Evolutionary conservation across 164 flowering plant species (phyloP).

Genomic region (Vitis vinifera): DNA sequence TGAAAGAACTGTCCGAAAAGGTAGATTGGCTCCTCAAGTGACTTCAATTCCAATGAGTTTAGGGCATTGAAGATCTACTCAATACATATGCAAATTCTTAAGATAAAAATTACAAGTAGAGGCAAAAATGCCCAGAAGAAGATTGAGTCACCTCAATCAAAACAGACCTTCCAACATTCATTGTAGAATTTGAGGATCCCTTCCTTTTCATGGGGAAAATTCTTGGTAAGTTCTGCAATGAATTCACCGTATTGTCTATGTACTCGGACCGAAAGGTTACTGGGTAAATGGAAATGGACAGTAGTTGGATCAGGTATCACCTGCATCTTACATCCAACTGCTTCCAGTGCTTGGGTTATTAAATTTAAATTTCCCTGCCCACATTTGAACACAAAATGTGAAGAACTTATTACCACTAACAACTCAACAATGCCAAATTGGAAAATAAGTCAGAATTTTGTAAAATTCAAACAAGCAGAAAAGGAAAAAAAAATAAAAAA

Average conservation of each 20-base stretch:
- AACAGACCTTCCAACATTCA: slow-evolving; percentile 94
- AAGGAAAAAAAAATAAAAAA: no score
- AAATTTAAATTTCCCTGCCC: slow-evolving; percentile 92
- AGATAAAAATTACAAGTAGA: slow-evolving; percentile 3
- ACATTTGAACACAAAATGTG: neutral
- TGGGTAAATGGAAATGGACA: slow-evolving; percentile 92
- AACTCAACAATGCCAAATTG: no score
- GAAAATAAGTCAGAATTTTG: no score
- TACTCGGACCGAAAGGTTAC: slow-evolving; percentile 75
- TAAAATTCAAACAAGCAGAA: no score
- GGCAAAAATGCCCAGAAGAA: slow-evolving; percentile 11
- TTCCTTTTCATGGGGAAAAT: slow-evolving; percentile 89
- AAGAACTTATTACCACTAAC: no score
- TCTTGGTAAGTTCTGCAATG: slow-evolving; percentile 59
- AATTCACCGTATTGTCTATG: slow-evolving; percentile 80
- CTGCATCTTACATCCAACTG: slow-evolving; percentile 85
- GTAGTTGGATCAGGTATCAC: slow-evolving; percentile 97
- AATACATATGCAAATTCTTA: slow-evolving; percentile 9
- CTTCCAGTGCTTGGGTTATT: slow-evolving; percentile 94
- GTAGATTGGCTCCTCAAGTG: slow-evolving; percentile 95
- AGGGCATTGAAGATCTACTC: slow-evolving; percentile 81
- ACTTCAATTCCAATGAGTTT: slow-evolving; percentile 91
- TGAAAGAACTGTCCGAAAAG: slow-evolving; percentile 93
- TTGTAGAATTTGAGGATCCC: slow-evolving; percentile 83
- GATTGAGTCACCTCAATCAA: slow-evolving; percentile 21